Evolutionary conservation across 2,329 filamentous ascomycete species (phyloP).

Genomic region (Neurospora sp.): DNA sequence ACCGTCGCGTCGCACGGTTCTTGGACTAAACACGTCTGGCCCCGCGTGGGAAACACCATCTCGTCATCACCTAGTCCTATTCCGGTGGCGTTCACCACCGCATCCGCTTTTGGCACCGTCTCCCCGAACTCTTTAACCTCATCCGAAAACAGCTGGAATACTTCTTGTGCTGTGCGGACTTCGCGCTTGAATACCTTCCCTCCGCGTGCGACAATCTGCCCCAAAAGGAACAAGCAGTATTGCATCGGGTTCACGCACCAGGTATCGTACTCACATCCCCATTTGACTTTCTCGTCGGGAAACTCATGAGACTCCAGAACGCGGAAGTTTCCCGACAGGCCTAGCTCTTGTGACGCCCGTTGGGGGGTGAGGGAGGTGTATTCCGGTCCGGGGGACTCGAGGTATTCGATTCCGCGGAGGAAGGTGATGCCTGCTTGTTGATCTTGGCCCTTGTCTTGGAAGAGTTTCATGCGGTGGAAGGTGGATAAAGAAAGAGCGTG

Average conservation of each 20-base stretch:
- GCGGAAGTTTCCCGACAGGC: slow-evolving; percentile 27
- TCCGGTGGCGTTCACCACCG: slow-evolving; percentile 37
- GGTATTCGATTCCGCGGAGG: slow-evolving; percentile 39
- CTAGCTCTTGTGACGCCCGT: slow-evolving; percentile 21
- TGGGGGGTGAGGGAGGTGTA: slow-evolving; percentile 28
- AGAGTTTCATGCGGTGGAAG: slow-evolving; percentile 29
- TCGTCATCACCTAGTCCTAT: slow-evolving; percentile 33
- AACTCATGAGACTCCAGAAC: slow-evolving; percentile 27
- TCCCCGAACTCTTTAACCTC: too few species aligned
- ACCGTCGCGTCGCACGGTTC: slow-evolving; percentile 32
- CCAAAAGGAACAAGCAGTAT: slow-evolving; percentile 38
- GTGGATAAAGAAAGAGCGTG: slow-evolving; percentile 33
- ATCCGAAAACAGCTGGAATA: slow-evolving; percentile 19
- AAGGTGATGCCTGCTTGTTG: slow-evolving; percentile 36
- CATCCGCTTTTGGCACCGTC: slow-evolving; percentile 12
- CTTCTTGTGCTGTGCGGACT: slow-evolving; percentile 15
- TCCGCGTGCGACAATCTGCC: slow-evolving; percentile 29
- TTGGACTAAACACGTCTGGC: slow-evolving; percentile 37
- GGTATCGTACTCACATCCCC: slow-evolving; percentile 41
- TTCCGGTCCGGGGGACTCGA: slow-evolving; percentile 32
- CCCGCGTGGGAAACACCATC: slow-evolving; percentile 33
- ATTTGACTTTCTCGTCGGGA: slow-evolving; percentile 29
- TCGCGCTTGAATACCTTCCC: slow-evolving; percentile 23
- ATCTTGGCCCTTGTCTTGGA: slow-evolving; percentile 20
- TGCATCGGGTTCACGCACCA: slow-evolving; percentile 46